Percentiles rank a stretch among this genome's conserved stretches.
These are phyloP conservation scores for Melanomma pulvis-pyrius DNA, from an alignment of 495 filamentous ascomycete genomes.

Conservation along the genomic window DNA sequence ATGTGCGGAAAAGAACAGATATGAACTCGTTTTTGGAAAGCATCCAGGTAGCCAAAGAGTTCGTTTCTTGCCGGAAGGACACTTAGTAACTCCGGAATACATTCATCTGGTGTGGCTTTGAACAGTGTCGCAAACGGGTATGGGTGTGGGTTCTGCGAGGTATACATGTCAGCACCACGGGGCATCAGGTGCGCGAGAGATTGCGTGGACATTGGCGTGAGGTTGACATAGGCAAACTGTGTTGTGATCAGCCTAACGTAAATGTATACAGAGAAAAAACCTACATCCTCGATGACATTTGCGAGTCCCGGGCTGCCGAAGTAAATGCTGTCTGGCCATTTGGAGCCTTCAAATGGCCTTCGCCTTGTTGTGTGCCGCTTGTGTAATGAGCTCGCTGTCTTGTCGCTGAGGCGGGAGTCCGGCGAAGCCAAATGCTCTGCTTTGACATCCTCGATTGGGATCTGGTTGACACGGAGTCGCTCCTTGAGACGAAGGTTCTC, in stretches of 20 bases:
- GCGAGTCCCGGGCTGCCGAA: conserved; percentile 51
- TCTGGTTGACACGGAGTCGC: conserved; percentile 33
- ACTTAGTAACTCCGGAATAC: conserved; percentile 40
- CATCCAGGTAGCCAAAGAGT: conserved; percentile 46
- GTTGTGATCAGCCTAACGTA: conserved; percentile 8
- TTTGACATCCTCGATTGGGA: conserved; percentile 31
- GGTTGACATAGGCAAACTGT: conserved; percentile 47
- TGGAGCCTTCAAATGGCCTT: conserved; percentile 44
- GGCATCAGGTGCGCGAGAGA: conserved; percentile 46
- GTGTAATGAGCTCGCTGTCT: background rate
- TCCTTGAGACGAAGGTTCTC: conserved; percentile 45
- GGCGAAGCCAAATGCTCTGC: conserved; percentile 1
- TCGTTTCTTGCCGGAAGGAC: conserved; percentile 45
- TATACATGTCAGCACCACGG: conserved; percentile 48
- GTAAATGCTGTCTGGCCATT: conserved; percentile 48
- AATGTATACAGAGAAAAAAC: conserved; percentile 5
- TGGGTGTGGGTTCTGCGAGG: conserved; percentile 37
- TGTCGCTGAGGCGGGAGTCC: conserved; percentile 8
- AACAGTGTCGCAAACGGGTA: conserved; percentile 49
- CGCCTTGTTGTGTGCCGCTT: conserved; percentile 38
- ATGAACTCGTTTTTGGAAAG: conserved; percentile 50
- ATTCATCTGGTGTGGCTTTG: conserved; percentile 39
- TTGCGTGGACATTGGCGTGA: conserved; percentile 27
- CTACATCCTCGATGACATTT: conserved; percentile 49
- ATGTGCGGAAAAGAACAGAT: conserved; percentile 51